A percentile compares a stretch with the other conserved stretches of the same genome.
These are phyloP conservation scores for Euphrasia confusa DNA, from an alignment of 257 asterid species.

Conservation along the genomic window DNA sequence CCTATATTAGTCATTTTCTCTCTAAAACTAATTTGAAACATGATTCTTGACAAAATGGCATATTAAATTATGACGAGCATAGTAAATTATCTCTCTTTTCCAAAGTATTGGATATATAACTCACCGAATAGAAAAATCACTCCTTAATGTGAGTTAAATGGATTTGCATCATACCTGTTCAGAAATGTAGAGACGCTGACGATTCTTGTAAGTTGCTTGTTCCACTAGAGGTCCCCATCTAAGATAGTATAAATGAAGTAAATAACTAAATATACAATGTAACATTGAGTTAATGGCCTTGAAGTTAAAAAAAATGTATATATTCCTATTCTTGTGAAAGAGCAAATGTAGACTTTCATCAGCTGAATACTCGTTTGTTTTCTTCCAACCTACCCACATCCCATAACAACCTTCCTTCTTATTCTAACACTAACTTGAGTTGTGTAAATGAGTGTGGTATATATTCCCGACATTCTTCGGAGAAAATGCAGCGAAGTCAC, in stretches of 20 bases:
- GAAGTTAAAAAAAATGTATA: neutral
- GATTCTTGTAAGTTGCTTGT: constrained; percentile 85
- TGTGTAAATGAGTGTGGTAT: too few relatives aligned
- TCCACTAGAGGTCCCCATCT: constrained; percentile 98
- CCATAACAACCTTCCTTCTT: too few relatives aligned
- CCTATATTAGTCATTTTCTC: neutral
- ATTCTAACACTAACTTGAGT: too few relatives aligned
- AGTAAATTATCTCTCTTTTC: neutral
- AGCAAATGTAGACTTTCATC: too few relatives aligned
- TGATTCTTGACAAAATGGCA: constrained; percentile 1
- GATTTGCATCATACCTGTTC: constrained; percentile 59
- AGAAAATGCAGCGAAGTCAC: neutral
- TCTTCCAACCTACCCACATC: too few relatives aligned
- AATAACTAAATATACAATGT: neutral
- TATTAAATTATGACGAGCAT: neutral
- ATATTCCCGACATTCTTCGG: too few relatives aligned
- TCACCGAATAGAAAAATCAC: constrained; percentile 5
- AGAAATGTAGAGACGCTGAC: constrained; percentile 89
- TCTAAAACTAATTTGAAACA: neutral
- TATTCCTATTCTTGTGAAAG: too few relatives aligned
- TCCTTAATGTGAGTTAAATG: constrained; percentile 11
- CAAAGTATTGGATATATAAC: neutral
- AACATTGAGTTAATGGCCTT: too few relatives aligned
- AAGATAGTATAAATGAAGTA: constrained; percentile 17
- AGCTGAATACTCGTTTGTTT: too few relatives aligned